Conservation (phyloP, 2,329 filamentous ascomycete species). For the Aspergillus cejpii region DNA sequence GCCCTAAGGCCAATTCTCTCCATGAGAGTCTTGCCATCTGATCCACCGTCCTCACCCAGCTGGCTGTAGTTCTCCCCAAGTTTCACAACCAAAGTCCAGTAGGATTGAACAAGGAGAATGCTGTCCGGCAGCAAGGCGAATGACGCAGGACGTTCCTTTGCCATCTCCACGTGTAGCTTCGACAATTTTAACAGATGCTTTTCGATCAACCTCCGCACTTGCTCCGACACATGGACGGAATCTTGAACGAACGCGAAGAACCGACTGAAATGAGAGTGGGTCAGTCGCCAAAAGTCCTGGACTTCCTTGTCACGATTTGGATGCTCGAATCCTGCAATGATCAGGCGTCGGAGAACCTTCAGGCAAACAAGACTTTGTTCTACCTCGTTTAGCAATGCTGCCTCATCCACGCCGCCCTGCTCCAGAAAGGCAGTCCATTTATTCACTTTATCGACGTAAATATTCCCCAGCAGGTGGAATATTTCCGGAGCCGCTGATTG, state of each 20-base stretch:
- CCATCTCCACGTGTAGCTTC: constrained; percentile 86
- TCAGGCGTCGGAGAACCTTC: constrained; percentile 70
- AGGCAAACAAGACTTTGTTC: constrained; percentile 71
- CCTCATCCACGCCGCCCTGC: constrained; percentile 53
- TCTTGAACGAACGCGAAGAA: constrained; percentile 60
- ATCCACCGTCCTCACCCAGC: constrained; percentile 41
- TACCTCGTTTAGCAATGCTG: constrained; percentile 57
- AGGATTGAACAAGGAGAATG: constrained; percentile 67
- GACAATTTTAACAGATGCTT: constrained; percentile 85
- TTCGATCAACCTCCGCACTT: constrained; percentile 59
- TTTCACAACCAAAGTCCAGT: constrained; percentile 74
- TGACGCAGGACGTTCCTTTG: constrained; percentile 67
- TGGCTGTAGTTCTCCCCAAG: constrained; percentile 63
- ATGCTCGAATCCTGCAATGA: constrained; percentile 75
- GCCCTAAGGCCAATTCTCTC: constrained; percentile 80
- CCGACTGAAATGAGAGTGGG: constrained; percentile 69
- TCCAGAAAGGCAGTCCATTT: constrained; percentile 60
- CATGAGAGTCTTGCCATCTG: constrained; percentile 51
- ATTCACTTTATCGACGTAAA: constrained; percentile 69
- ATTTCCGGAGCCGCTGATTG: constrained; percentile 76
- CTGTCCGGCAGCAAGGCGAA: constrained; percentile 79
- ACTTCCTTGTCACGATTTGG: constrained; percentile 74
- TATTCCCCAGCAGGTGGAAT: constrained; percentile 67
- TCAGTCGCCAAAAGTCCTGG: constrained; percentile 70
- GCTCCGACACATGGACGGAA: constrained; percentile 48